Conservation (phyloP, 345 rosid species). For the Psidium friedrichsthalianum region DNA sequence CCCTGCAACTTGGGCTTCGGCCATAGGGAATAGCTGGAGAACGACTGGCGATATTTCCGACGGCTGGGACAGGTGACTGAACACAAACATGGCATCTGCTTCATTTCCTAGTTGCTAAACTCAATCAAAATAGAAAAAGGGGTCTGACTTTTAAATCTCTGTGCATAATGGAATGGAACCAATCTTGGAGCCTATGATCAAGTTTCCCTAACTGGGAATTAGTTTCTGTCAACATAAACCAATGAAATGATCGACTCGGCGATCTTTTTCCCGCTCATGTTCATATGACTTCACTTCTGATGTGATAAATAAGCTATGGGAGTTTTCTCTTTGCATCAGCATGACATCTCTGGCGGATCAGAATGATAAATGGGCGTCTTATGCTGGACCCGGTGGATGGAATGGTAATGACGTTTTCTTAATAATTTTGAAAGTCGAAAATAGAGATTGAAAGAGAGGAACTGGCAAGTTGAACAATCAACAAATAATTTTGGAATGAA, state of each 20-base stretch:
- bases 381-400: conserved; percentile 64
- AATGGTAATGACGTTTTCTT: conserved; percentile 24
- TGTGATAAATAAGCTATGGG: background rate
- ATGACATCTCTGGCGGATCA: conserved; percentile 40
- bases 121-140: background rate
- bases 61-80: conserved; percentile 32
- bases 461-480: background rate
- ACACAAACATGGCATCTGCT: background rate
- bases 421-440: background rate
- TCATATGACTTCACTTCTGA: background rate
- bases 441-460: background rate
- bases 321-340: conserved; percentile 7
- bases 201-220: background rate
- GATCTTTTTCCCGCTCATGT: background rate
- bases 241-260: background rate
- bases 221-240: background rate
- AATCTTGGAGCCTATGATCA: background rate
- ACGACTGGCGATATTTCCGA: conserved; percentile 47
- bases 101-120: background rate
- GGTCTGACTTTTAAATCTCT: background rate
- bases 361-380: conserved; percentile 54
- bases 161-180: background rate
- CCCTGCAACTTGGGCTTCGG: conserved; percentile 57
- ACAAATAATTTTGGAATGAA: background rate
- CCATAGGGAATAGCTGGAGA: conserved; percentile 60